Conservation (phyloP, 2,329 filamentous ascomycete species). For the Mollisiaceae sp. region DNA sequence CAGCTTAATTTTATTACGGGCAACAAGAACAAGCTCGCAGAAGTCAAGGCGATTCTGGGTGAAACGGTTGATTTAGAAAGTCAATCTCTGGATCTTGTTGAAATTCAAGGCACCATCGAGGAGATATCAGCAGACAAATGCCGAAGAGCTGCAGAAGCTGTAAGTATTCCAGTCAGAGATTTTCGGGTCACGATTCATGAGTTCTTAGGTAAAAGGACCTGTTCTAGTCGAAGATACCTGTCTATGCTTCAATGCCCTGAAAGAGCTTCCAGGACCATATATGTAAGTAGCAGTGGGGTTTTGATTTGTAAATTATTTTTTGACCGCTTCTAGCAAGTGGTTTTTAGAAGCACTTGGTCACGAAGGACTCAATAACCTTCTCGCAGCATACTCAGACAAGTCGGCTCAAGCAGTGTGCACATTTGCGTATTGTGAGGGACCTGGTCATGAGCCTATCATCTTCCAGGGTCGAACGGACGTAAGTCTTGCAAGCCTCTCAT, state of each 20-base stretch:
- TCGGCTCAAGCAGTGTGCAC: conserved; percentile 93
- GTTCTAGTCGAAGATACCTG: conserved; percentile 97
- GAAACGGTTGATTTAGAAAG: conserved; percentile 73
- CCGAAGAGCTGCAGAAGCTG: conserved; percentile 76
- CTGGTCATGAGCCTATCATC: conserved; percentile 80
- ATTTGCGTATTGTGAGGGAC: conserved; percentile 88
- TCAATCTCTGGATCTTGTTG: conserved; percentile 78
- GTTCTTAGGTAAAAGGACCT: conserved; percentile 73
- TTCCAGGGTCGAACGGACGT: conserved; percentile 92
- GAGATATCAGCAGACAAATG: conserved; percentile 92
- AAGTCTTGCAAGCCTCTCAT: conserved; percentile 41
- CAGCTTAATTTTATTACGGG: conserved; percentile 93
- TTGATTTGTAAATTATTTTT: neutral
- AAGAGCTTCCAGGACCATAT: conserved; percentile 92
- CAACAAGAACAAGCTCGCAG: conserved; percentile 90
- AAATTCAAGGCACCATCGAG: conserved; percentile 91
- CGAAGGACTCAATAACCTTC: conserved; percentile 84
- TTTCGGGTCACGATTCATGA: conserved; percentile 5
- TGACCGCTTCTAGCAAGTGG: conserved; percentile 73
- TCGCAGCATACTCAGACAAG: conserved; percentile 89
- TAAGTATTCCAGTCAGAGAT: conserved; percentile 48
- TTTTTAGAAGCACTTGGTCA: conserved; percentile 86
- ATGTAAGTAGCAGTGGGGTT: conserved; percentile 63
- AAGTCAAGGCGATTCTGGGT: conserved; percentile 86
- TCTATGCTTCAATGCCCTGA: conserved; percentile 87